Evolutionary conservation across 352 stramenopile species (phyloP).

Genomic region (Phytopythium litorale): DNA sequence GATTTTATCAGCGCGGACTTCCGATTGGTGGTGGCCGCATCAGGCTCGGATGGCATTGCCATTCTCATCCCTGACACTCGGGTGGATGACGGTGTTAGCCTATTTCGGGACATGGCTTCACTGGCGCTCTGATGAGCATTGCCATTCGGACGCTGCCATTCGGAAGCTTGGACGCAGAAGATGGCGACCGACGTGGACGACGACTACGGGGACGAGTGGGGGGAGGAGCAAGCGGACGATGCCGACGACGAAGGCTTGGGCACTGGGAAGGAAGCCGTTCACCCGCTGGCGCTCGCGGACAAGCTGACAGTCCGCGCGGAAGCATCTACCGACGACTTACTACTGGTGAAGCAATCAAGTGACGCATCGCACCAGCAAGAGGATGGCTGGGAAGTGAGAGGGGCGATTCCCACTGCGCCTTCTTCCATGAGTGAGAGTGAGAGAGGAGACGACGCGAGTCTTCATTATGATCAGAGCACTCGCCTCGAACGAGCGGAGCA

Average conservation of each 20-base stretch:
- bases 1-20: too few relatives aligned
- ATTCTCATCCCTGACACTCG: too few relatives aligned
- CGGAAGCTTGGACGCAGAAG: constrained; percentile 1
- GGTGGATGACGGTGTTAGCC: too few relatives aligned
- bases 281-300: background rate
- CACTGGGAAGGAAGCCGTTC: background rate
- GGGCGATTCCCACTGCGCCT: background rate
- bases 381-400: background rate
- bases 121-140: constrained; percentile 2
- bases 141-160: too few relatives aligned
- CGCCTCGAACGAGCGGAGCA: background rate
- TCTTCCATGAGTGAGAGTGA: background rate
- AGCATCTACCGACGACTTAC: background rate
- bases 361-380: background rate
- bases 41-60: too few relatives aligned
- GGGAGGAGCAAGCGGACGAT: constrained; percentile 11
- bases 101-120: constrained; percentile 14
- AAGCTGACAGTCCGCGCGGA: background rate
- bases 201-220: constrained; percentile 16
- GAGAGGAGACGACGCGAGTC: background rate
- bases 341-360: background rate
- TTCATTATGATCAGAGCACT: background rate
- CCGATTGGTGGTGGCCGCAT: too few relatives aligned
- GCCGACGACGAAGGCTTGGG: background rate
- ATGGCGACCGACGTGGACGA: constrained; percentile 13